These are phyloP conservation scores for Alternaria hordeiaustralica DNA, from an alignment of 2,329 filamentous ascomycete genomes.

Conservation along the genomic window DNA sequence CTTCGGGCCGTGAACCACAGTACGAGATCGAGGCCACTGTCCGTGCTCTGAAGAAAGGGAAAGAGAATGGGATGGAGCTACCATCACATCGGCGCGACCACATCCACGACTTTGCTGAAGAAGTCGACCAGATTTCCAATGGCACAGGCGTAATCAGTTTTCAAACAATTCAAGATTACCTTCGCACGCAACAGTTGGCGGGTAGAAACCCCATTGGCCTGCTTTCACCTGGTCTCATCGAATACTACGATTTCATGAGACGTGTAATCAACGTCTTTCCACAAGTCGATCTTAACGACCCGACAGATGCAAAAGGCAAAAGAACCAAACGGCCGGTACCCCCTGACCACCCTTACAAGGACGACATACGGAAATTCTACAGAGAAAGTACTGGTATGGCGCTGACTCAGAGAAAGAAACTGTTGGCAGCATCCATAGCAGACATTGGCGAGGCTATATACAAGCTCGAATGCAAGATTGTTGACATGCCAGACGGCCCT, in stretches of 20 bases:
- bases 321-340: background rate
- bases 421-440: constrained; percentile 22
- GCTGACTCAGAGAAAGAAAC: constrained; percentile 2
- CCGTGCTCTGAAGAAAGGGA: constrained; percentile 28
- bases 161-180: constrained; percentile 22
- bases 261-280: constrained; percentile 19
- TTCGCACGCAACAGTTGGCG: constrained; percentile 26
- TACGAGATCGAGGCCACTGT: constrained; percentile 39
- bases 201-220: constrained; percentile 32
- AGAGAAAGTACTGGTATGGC: constrained; percentile 5
- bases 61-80: constrained; percentile 29
- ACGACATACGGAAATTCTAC: constrained; percentile 2
- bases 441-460: constrained; percentile 38
- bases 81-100: constrained; percentile 33
- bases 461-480: constrained; percentile 34
- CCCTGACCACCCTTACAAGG: constrained; percentile 12
- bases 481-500: constrained; percentile 26
- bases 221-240: constrained; percentile 12
- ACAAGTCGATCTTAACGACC: constrained; percentile 10
- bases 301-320: background rate
- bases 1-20: constrained; percentile 33
- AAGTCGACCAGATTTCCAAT: constrained; percentile 25
- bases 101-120: constrained; percentile 36
- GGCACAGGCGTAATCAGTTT: constrained; percentile 25
- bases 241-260: constrained; percentile 9